Base-by-base conservation (phyloP, 2,329 filamentous ascomycete genomes). In the Epichloe typhina region DNA sequence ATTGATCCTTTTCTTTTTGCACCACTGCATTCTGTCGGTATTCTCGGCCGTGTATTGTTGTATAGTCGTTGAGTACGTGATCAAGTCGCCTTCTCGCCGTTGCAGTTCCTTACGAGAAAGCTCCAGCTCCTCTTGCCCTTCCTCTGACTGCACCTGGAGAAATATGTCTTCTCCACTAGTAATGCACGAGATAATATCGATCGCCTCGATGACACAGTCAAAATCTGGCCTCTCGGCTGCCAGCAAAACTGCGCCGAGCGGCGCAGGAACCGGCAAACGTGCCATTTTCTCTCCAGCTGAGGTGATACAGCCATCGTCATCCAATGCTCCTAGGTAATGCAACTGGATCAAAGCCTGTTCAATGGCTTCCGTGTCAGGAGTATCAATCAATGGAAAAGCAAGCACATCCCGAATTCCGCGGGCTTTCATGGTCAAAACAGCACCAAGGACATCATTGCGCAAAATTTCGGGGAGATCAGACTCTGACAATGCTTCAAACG, bases 391-490 rank as follows among this genome's bases (percentile, higher is more conserved):
- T 0, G 91, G 88, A 55, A 98, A 98, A 0, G 75, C 72, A 19
- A 89, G 72, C 2, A 95, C 79, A 61, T 97, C 84, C 26, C 86
- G 76, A 12, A 97, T 83, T 0, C 90, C 89, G 50, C 89, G 80
- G 0, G 91, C 89, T 65, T 95, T 96, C 85, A 98, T 94, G 0
- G 87, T 95, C 9, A 98, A 72, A 1, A 96, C 75, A 0, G 91
- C 86, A 36, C 88, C 84, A 19, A 89, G 80, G 5, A 97, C 77
- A 64, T 98, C 91, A 61, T 88, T 94, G 19, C 93, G 80, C 11
- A 96, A 69, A 11, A 98, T 96, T 64, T 98, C 93, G 0, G 93
- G 91, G 0, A 83, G 77, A 46, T 90, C 90, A 0, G 84, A 77
- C 52, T 87, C 80, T 43, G 85, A 77, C 6, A 96, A 70, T 0